Evolutionary conservation across 2,329 filamentous ascomycete species (phyloP).

Genomic region (Colletotrichum melonis): DNA sequence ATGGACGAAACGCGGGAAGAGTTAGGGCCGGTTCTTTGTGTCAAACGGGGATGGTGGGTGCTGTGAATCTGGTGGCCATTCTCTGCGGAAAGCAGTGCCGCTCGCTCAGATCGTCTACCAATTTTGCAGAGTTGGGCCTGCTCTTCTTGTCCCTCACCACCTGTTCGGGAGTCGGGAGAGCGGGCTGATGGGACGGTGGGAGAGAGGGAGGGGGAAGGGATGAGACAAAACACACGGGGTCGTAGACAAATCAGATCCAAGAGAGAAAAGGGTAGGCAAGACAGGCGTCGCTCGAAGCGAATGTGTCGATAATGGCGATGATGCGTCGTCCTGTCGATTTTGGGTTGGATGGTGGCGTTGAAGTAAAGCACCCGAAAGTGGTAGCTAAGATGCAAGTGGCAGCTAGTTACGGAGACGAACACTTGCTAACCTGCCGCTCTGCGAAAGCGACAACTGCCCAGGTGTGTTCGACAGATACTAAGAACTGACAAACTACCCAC

Average conservation of each 20-base stretch:
- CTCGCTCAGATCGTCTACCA: conserved; percentile 8
- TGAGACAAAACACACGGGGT: conserved; percentile 19
- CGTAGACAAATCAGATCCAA: conserved; percentile 13
- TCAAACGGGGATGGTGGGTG: not conserved
- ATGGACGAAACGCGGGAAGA: conserved; percentile 34
- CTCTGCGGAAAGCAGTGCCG: not conserved
- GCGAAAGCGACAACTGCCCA: not conserved
- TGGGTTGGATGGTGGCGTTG: not conserved
- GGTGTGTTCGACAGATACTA: not conserved
- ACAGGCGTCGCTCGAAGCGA: not conserved
- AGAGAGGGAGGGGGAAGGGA: not conserved
- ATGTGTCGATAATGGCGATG: conserved; percentile 7
- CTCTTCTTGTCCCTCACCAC: not conserved
- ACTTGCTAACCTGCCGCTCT: not conserved
- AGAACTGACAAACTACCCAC: not conserved
- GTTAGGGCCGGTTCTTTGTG: conserved; percentile 24
- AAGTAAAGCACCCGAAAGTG: not conserved
- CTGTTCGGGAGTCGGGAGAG: conserved; percentile 7
- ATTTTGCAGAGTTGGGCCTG: not conserved
- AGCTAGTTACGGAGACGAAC: not conserved
- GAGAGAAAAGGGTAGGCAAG: conserved; percentile 11
- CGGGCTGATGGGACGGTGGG: not conserved
- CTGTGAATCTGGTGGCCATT: not conserved
- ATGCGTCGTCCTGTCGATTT: conserved; percentile 1
- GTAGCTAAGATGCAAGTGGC: conserved; percentile 2